Evolutionary conservation across 106 monocot genomes (phyloP).

Genomic region (Allium fistulosum): DNA sequence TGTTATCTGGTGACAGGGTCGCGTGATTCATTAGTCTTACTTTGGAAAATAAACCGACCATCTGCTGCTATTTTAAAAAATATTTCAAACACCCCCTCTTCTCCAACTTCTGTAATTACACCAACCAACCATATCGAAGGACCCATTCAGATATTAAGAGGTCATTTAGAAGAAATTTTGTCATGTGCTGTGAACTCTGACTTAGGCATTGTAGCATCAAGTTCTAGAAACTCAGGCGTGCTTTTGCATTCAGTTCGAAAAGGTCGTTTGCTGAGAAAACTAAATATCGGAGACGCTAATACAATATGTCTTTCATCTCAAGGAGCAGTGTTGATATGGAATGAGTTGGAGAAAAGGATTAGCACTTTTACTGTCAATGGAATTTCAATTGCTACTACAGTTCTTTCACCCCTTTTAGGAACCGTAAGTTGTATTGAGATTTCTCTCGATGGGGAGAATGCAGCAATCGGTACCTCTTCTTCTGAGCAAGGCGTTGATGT

Average conservation of each 20-base stretch:
- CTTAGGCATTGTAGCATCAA: conserved; percentile 66
- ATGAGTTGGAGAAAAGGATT: conserved; percentile 41
- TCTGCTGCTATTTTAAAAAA: conserved; percentile 19
- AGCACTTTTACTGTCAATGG: conserved; percentile 86
- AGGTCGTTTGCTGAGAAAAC: conserved; percentile 64
- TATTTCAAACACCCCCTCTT: conserved; percentile 18
- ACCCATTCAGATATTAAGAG: conserved; percentile 86
- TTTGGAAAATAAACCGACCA: conserved; percentile 73
- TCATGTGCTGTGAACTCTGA: conserved; percentile 80
- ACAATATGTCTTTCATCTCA: conserved; percentile 61
- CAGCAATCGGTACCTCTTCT: conserved; percentile 60
- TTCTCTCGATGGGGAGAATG: conserved; percentile 70
- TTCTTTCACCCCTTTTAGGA: conserved; percentile 52
- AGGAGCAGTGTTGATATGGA: conserved; percentile 75
- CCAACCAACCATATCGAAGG: conserved; percentile 75
- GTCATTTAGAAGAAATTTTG: conserved; percentile 76
- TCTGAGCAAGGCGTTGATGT: background rate
- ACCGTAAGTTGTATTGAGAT: conserved; percentile 72
- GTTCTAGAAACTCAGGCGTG: conserved; percentile 50
- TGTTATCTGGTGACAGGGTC: conserved; percentile 86
- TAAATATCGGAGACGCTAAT: conserved; percentile 46
- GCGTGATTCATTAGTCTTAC: conserved; percentile 74
- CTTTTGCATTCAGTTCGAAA: conserved; percentile 78
- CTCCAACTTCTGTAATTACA: conserved; percentile 18
- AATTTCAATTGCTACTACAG: conserved; percentile 39